Base-by-base conservation (phyloP, 2,329 filamentous ascomycete species). In the Diaporthe destruens region DNA sequence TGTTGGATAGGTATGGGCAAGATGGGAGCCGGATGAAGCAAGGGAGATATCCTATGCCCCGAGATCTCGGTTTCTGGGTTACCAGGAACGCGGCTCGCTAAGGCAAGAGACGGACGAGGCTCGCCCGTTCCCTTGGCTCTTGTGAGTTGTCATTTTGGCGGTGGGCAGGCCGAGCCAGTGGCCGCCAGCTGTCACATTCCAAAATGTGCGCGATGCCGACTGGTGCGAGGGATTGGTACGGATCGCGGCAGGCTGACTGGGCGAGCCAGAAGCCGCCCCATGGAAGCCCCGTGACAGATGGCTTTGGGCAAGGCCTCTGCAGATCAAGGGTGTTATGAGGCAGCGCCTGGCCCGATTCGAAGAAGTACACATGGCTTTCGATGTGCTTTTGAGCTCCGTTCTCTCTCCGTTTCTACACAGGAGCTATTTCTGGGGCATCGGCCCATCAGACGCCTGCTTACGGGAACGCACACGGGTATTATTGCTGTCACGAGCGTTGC, bases 71-170 rank as follows among this genome's bases (percentile, higher is more conserved):
- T 66, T 53, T 66, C 32, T 66, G 47, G 14, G 44, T 66, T 53
- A 49, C 61, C 61, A 66, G 61, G 61, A 66, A 66, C n/a, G 47
- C 61, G 61, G 61, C 61, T 66, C 61, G 47, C 61, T 66, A 66
- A 66, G 61, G 61, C 61, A 53, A 66, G 61, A 44, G 44, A n/a
- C 69, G 57, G 59, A 42, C 69, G 32, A 71, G 61, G 61, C 39
- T 36, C 42, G 44, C 20, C 32, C 61, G 47, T 66, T 51, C 61
- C n/a, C 61, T 69, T 53, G 53, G 25, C 51, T 18, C 18, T 69
- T 72, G 65, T 72, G 71, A 72, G 65, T 51, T 72, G 65, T 72
- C 71, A 72, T 42, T 61, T 72, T 63, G 18, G 25, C 42, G 20
- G 44, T 25, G 61, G 44, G 44, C 61, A 36, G 54, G 39, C 67